phyloP scores from a whole-genome alignment of 2,329 filamentous ascomycete species.

The Fusarium pseudocircinatum region DNA sequence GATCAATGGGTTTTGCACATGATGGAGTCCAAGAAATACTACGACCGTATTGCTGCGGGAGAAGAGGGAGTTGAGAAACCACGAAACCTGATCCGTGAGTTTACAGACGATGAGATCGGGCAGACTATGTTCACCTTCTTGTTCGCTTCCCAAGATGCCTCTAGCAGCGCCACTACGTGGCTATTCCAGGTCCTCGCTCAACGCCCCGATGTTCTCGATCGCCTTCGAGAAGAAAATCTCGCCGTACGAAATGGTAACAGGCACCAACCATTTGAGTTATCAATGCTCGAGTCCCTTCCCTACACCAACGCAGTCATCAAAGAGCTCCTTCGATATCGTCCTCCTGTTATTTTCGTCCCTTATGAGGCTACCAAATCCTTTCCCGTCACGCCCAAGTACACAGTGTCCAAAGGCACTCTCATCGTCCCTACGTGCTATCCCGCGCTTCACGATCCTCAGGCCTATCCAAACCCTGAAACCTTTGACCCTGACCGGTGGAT shows the following conservation, averaged over 20 bases:
- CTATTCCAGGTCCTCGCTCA: constrained; percentile 63
- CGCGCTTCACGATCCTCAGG: constrained; percentile 59
- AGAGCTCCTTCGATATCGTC: constrained; percentile 61
- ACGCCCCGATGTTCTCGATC: constrained; percentile 57
- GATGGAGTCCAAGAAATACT: constrained; percentile 75
- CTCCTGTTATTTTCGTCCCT: constrained; percentile 64
- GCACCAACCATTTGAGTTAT: constrained; percentile 52
- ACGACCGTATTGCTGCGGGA: constrained; percentile 70
- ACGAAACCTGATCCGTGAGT: constrained; percentile 58
- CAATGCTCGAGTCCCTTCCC: constrained; percentile 59
- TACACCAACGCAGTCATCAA: constrained; percentile 65
- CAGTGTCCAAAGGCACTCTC: constrained; percentile 60
- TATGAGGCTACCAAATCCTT: constrained; percentile 60
- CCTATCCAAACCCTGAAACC: constrained; percentile 56
- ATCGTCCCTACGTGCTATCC: constrained; percentile 62
- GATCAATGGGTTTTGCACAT: constrained; percentile 81
- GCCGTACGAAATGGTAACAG: constrained; percentile 54
- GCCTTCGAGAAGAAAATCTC: constrained; percentile 59
- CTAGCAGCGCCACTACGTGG: constrained; percentile 63
- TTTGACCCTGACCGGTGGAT: constrained; percentile 65
- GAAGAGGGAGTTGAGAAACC: constrained; percentile 54
- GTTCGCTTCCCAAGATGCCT: constrained; percentile 64
- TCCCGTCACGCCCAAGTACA: constrained; percentile 58
- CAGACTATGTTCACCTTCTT: constrained; percentile 64
- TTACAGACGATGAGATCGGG: constrained; percentile 59